Base-by-base conservation (phyloP, 495 filamentous ascomycete genomes). In the Aspergillus leporis region DNA sequence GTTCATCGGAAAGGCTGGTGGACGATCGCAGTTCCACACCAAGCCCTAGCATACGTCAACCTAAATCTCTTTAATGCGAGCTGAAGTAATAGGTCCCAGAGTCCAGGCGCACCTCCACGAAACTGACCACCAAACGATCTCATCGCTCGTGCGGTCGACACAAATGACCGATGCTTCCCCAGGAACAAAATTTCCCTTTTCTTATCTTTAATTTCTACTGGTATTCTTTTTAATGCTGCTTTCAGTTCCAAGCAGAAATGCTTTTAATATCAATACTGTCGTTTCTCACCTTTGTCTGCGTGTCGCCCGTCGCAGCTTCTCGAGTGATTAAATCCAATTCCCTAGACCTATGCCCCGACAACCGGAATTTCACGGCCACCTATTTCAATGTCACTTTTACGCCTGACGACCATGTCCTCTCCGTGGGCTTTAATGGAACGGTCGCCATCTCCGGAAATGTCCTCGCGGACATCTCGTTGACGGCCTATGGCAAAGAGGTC, bases 391-490 rank as follows among this genome's bases (percentile, higher is more conserved):
- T 91, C 62, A 74, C 81, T 40, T 90, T 88, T 68, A 87, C 82
- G 2, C 89, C 89, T 5, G 75, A 81, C 55, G 87, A 91, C 70
- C 77, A 75, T 41, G 83, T 83, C 4, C 77, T 89, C 31, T 69
- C 74, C 56, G 81, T 94, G 62, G 80, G 85, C 68, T 85, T 96
- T 66, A 76, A 86, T 61, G 90, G 89, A 49, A 81, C 85, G 8
- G 91, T 90, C 0, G 82, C 84, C 1, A 88, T 95, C 53, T 76
- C 85, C 60, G 90, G 90, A 55, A 86, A 88, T 65, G 87, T 96
- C 19, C 76, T 80, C 21, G 87, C 91, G 56, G 83, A 88, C 40
- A 64, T 95, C 40, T 70, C 81, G 41, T 80, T 93, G 53, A 77
- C 84, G 38, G 90, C 88, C 21, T 96, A 96, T 69, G 91, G 91